Base-by-base conservation (phyloP, 371 early-diverging fungal species). In the Nosema muscidifuracis region DNA sequence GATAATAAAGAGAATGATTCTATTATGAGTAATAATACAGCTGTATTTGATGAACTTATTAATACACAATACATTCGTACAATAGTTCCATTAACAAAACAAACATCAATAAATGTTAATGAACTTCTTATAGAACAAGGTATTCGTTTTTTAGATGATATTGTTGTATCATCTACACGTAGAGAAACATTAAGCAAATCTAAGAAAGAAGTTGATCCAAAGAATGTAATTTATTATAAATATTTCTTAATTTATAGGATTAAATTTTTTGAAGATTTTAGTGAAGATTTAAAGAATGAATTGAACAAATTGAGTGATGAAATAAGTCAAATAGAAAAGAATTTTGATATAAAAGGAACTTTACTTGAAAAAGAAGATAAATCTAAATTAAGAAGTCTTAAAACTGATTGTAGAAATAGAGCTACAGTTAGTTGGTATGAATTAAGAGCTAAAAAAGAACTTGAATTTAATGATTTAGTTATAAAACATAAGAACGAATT, bases 361-460 rank as follows among this genome's bases (percentile, higher is more conserved):
- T 31, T 75, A 4, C 22, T 61, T 47, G 70, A 66, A 4, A 56
- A 51, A 6, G 65, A 60, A 47, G 75, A 58, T 56, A 51, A 34
- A 38, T 44, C 34, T 1, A 60, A 47, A 26, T 24, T 33, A 1
- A 77, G 58, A 31, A 61, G 30, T 16, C 10, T 75, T 18, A 77
- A 80, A 71, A 71, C 71, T 20, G 75, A 69, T 43, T 44, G 70
- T 34, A 60, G 80, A 51, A 72, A 64, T 50, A 77, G 26, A 26
- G 42, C 77, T 13, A 77, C 71, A 51, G 61, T 75, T 36, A 65
- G 72, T 36, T 80, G 80, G 80, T 77, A 80, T 51, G 60, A 61
- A 50, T 65, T 77, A 12, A 51, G 80, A 20, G 71, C 70, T 36
- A 66, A 65, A 18, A 53, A 73, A 36, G 80, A 77, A 43, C n/a